Conservation (phyloP, 805 yeast genomes). For the Jamesozyma spencerorum region DNA sequence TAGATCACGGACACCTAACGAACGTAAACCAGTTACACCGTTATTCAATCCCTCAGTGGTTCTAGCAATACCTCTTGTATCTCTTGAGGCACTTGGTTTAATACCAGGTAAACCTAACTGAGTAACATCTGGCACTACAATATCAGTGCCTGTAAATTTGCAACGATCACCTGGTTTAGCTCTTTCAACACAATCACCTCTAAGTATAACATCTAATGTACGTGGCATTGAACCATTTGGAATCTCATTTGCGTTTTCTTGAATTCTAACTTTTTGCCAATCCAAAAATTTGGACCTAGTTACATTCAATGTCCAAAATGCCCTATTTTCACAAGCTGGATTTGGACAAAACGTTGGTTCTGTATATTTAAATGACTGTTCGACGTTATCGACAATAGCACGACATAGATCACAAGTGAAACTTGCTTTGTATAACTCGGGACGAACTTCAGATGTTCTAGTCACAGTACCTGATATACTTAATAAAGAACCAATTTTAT, state of each 20-base stretch:
- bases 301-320: slow-evolving; percentile 80
- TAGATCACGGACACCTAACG: slow-evolving; percentile 90
- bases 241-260: slow-evolving; percentile 91
- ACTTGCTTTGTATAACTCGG: slow-evolving; percentile 79
- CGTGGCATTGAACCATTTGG: slow-evolving; percentile 99
- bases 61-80: slow-evolving; percentile 39
- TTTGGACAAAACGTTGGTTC: slow-evolving; percentile 90
- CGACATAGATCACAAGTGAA: slow-evolving; percentile 86
- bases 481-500: slow-evolving; percentile 74
- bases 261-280: slow-evolving; percentile 86
- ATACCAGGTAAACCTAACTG: slow-evolving; percentile 94
- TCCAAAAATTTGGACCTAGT: slow-evolving; percentile 90
- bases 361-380: slow-evolving; percentile 86
- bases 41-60: slow-evolving; percentile 59
- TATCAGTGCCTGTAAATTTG: slow-evolving; percentile 91
- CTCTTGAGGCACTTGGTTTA: slow-evolving; percentile 74
- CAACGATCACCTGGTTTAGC: slow-evolving; percentile 95
- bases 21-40: slow-evolving; percentile 80
- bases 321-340: slow-evolving; percentile 79
- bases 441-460: slow-evolving; percentile 91
- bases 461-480: slow-evolving; percentile 92
- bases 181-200: slow-evolving; percentile 94
- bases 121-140: slow-evolving; percentile 88
- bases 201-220: slow-evolving; percentile 83
- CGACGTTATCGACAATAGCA: slow-evolving; percentile 78